Percentiles rank a stretch among this genome's conserved stretches.
phyloP scores from a whole-genome alignment of 108 stramenopile genomes.

The Cyclotella choctawhatcheeana region DNA sequence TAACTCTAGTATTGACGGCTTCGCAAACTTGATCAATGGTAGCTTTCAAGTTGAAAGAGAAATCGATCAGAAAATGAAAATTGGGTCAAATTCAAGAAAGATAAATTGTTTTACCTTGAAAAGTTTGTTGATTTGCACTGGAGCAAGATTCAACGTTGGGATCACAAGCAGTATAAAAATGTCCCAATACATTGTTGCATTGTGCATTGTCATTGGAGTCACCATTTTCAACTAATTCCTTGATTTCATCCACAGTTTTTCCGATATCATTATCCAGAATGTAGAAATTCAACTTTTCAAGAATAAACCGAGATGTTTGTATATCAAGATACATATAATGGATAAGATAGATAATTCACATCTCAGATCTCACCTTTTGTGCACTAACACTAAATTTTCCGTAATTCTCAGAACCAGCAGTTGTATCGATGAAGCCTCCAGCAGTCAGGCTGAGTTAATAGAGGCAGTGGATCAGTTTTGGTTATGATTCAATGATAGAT shows the following conservation, averaged over 20 bases:
- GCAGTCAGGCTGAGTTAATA: neutral
- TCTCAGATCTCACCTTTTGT: no score
- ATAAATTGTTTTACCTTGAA: no score
- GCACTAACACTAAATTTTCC: neutral
- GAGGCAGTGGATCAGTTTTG: neutral
- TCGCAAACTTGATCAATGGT: neutral
- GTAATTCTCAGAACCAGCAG: neutral
- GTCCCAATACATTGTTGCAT: neutral
- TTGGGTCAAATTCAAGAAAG: no score
- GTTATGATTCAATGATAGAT: neutral
- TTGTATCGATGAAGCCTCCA: neutral
- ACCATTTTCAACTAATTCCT: neutral
- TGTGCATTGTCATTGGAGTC: neutral
- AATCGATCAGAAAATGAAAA: no score
- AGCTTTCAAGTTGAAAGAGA: no score
- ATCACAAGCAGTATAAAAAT: neutral
- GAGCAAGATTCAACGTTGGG: neutral
- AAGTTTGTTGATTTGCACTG: neutral
- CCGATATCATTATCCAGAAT: neutral
- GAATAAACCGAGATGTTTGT: no score
- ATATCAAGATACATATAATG: no score
- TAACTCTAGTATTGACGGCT: neutral
- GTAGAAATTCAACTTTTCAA: neutral
- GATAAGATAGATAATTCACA: no score
- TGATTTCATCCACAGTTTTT: neutral